phyloP scores from a whole-genome alignment of 2,329 filamentous ascomycete genomes.

The Claviceps capensis region DNA sequence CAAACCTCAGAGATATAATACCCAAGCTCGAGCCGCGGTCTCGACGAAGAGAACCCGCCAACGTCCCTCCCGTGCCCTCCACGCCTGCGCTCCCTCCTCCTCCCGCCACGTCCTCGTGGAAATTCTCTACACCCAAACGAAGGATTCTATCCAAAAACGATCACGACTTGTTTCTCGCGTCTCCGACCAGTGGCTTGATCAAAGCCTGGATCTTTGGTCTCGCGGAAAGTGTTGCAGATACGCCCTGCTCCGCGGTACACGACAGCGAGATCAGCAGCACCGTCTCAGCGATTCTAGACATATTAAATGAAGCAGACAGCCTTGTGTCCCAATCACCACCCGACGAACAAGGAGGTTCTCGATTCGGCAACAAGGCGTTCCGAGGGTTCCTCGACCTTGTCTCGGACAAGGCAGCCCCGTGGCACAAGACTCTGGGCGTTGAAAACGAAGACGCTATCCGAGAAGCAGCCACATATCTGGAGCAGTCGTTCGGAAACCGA shows the following conservation, averaged over 20 bases:
- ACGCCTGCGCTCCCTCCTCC: constrained; percentile 62
- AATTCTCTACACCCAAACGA: constrained; percentile 54
- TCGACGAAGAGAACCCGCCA: constrained; percentile 36
- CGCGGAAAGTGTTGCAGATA: constrained; percentile 65
- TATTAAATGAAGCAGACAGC: constrained; percentile 56
- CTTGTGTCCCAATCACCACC: constrained; percentile 61
- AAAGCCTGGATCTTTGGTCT: constrained; percentile 77
- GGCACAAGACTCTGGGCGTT: constrained; percentile 51
- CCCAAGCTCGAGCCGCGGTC: constrained; percentile 55
- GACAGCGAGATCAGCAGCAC: constrained; percentile 44
- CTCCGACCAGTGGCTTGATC: constrained; percentile 62
- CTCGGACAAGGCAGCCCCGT: constrained; percentile 38
- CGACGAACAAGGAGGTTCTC: constrained; percentile 72
- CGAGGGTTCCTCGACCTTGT: constrained; percentile 64
- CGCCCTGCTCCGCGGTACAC: constrained; percentile 46
- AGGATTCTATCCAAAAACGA: constrained; percentile 73
- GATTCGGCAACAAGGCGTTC: constrained; percentile 92
- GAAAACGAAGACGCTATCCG: constrained; percentile 37
- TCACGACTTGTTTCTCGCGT: constrained; percentile 68
- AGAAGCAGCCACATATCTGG: constrained; percentile 69
- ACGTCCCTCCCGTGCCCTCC: constrained; percentile 51
- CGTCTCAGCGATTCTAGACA: constrained; percentile 49
- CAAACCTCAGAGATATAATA: constrained; percentile 36
- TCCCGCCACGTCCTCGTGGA: constrained; percentile 44
- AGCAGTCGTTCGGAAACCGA: constrained; percentile 74